Evolutionary conservation across 2,329 filamentous ascomycete genomes (phyloP).

Genomic region (Aschersonia sp.): DNA sequence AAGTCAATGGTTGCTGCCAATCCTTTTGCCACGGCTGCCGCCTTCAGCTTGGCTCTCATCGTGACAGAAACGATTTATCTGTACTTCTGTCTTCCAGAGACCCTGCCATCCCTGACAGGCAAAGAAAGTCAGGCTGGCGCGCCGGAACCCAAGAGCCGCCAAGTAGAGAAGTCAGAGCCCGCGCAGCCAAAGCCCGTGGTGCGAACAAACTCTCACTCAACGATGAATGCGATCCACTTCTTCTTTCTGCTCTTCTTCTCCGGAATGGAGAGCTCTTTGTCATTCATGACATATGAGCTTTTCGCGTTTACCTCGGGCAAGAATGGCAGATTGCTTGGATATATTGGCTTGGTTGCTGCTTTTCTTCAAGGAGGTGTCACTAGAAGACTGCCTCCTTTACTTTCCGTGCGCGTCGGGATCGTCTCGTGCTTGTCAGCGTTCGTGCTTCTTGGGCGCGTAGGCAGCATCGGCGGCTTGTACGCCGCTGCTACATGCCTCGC

Average conservation of each 20-base stretch:
- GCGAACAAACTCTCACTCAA: slow-evolving; percentile 66
- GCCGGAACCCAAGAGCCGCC: slow-evolving; percentile 9
- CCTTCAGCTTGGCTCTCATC: slow-evolving; percentile 73
- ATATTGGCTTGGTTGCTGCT: slow-evolving; percentile 80
- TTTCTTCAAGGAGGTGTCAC: slow-evolving; percentile 90
- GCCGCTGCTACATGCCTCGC: slow-evolving; percentile 71
- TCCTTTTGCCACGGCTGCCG: slow-evolving; percentile 85
- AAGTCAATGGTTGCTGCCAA: slow-evolving; percentile 70
- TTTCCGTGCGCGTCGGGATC: slow-evolving; percentile 68
- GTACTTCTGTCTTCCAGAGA: slow-evolving; percentile 76
- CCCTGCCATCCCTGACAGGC: slow-evolving; percentile 46
- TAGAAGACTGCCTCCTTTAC: slow-evolving; percentile 65
- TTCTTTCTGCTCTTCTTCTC: slow-evolving; percentile 93
- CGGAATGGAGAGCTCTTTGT: slow-evolving; percentile 93
- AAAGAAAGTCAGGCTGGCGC: slow-evolving; percentile 13
- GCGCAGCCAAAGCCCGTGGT: neutral
- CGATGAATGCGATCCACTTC: slow-evolving; percentile 79
- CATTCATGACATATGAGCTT: slow-evolving; percentile 93
- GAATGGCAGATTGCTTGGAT: slow-evolving; percentile 77
- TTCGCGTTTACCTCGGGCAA: slow-evolving; percentile 68
- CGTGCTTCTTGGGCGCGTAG: slow-evolving; percentile 57
- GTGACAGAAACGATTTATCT: slow-evolving; percentile 79
- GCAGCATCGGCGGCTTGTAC: slow-evolving; percentile 58
- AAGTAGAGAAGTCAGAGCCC: slow-evolving; percentile 8
- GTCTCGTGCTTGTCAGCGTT: slow-evolving; percentile 67